phyloP scores from a whole-genome alignment of 805 yeast genomes.

The Citeromyces matritensis region DNA sequence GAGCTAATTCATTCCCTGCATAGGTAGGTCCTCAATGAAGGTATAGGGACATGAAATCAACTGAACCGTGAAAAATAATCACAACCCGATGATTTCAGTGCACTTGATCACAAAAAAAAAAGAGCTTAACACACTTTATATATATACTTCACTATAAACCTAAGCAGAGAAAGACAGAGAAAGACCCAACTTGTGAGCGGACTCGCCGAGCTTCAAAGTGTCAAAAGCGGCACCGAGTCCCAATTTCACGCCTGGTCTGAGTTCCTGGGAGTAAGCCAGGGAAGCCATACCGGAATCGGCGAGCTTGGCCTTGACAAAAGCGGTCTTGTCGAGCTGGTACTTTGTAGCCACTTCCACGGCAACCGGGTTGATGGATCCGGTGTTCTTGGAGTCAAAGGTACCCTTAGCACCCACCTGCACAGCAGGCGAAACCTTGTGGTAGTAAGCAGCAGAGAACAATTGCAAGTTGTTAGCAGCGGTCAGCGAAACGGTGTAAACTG shows the following conservation, averaged over 20 bases:
- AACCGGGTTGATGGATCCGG: conserved; percentile 65
- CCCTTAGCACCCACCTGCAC: conserved; percentile 98
- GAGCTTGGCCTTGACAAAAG: conserved; percentile 93
- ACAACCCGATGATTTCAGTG: too few relatives aligned
- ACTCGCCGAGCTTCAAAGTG: conserved; percentile 88
- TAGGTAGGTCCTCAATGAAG: too few relatives aligned
- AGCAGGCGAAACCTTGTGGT: conserved; percentile 82
- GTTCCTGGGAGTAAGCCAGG: conserved; percentile 82
- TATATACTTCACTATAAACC: too few relatives aligned
- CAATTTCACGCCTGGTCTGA: conserved; percentile 91
- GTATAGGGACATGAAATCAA: too few relatives aligned
- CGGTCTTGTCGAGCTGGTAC: conserved; percentile 75
- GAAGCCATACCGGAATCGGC: conserved; percentile 94
- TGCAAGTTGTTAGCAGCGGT: conserved; percentile 77
- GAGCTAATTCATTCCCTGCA: too few relatives aligned
- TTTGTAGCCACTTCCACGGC: conserved; percentile 93
- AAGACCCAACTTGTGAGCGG: conserved; percentile 96
- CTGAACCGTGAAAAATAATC: too few relatives aligned
- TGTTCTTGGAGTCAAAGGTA: conserved; percentile 72
- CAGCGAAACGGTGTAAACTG: conserved; percentile 74
- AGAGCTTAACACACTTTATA: too few relatives aligned
- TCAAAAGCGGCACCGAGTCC: conserved; percentile 97
- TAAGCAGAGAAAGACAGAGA: conserved; percentile 88
- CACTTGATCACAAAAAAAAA: too few relatives aligned
- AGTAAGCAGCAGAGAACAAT: conserved; percentile 88